Base-by-base conservation (phyloP, 768 basidiomycete genomes). In the Phlebiopsis gigantea region DNA sequence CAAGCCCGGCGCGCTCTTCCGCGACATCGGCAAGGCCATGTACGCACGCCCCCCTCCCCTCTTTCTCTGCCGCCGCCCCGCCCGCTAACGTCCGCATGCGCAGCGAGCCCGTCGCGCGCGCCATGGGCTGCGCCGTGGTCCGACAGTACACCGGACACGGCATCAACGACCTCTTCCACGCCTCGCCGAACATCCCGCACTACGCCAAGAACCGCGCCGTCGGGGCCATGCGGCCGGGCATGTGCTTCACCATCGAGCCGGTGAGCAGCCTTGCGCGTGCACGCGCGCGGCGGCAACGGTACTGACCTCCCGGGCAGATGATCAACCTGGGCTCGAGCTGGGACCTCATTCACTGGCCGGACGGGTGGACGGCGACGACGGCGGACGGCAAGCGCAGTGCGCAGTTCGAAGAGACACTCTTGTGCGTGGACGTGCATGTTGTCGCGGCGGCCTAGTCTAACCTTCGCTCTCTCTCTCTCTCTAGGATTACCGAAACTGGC, bases 331-430 rank as follows among this genome's bases (percentile, higher is more conserved):
- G 95, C 5, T 77, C 79, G 51, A 83, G 77, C 60, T 89, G 87
- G 84, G 81, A 81, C 28, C 81, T 83, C 54, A 77, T 85, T 21
- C 91, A 93, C 68, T 93, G 94, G 94, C 87, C 88, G 29, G 93
- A 96, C 69, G 87, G 93, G 66, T 98, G 96, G 96, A 98, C 96
- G 2, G 93, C 95, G 1, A 92, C 88, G 21, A 99, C 97, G 4
- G 71, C 80, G 12, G 96, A 98, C 71, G 96, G 94, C 22, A 89
- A 88, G 69, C 77, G 81, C 55, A 94, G 91, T 58, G 97, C 97
- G 1, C 97, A 99, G 66, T 99, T 98, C 67, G 97, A 99, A 70
- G 97, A 99, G 66, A 98, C 96, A 0, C 75, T 99, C 31, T 71
- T 99, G 94, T 95, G 66, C 64, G 93, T 81, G 39, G 49, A 21